Base-by-base conservation (phyloP, 768 basidiomycete genomes). In the Trametes villosa region DNA sequence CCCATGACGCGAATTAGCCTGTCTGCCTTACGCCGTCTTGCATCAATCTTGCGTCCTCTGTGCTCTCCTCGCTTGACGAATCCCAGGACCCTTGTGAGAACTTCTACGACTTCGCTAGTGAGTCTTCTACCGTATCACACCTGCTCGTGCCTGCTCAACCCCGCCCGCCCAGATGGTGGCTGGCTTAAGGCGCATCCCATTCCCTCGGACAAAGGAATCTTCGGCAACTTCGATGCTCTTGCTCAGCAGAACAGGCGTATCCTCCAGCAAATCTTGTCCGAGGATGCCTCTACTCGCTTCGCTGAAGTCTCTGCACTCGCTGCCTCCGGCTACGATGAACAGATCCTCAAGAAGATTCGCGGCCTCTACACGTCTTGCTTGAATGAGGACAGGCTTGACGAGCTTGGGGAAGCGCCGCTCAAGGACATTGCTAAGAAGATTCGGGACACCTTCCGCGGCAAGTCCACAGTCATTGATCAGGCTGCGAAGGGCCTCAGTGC, bases 101-200 rank as follows among this genome's bases (percentile, higher is more conserved):
- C 74, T 97, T 98, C 73, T 98, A 95, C 70, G 84, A 89, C 64
- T 98, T 87, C 75, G 86, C 95, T 11, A 96, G 94, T 96, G 69
- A 68, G 92, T 86, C 6, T 11, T n/a, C n/a, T n/a, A n/a, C n/a
- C n/a, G n/a, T 40, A 12, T 44, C 26, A 9, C 9, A 22, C 5
- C 50, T 30, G 18, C 34, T 24, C 4, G 18, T 2, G 9, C 20
- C 2, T 26, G 5, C 20, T 17, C 6, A 7, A 34, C 5, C 2
- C 31, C 18, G 33, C 29, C 9, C 38, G 40, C 47, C 7, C 30
- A 96, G 92, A 89, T 69, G 92, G 93, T 18, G 94, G 94, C 13
- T 99, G 96, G 96, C 79, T 91, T 20, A 83, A 83, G 41, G 75
- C 78, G 0, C 87, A 98, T 71, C 90, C 92, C 31, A 81, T 99